These are phyloP conservation scores for Exophiala aquamarina DNA, from an alignment of 2,329 filamentous ascomycete genomes.

Conservation along the genomic window DNA sequence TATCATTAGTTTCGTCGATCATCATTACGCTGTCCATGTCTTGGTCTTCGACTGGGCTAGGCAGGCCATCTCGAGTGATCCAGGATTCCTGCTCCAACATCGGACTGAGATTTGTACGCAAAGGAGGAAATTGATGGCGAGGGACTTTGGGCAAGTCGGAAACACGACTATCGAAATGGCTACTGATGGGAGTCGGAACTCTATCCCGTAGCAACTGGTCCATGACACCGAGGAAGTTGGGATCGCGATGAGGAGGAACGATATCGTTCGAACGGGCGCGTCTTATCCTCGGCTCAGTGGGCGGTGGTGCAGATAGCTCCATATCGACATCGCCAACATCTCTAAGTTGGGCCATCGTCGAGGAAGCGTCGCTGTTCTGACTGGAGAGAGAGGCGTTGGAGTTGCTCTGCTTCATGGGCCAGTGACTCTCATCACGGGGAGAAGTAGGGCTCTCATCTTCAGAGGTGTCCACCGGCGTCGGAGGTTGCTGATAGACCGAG, in stretches of 20 bases:
- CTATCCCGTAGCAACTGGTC: slow-evolving; percentile 20
- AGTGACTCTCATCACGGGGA: slow-evolving; percentile 6
- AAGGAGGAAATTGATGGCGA: slow-evolving; percentile 23
- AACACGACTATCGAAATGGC: slow-evolving; percentile 24
- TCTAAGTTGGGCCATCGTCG: slow-evolving; percentile 5
- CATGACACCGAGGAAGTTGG: slow-evolving; percentile 13
- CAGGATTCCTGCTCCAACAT: slow-evolving; percentile 29
- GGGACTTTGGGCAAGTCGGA: slow-evolving; percentile 18
- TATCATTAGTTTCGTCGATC: slow-evolving; percentile 14
- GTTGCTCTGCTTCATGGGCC: slow-evolving; percentile 4
- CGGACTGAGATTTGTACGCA: slow-evolving; percentile 26
- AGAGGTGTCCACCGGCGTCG: slow-evolving; percentile 28
- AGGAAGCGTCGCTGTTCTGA: slow-evolving; percentile 15
- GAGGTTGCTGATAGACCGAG: slow-evolving; percentile 24
- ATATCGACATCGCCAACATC: slow-evolving; percentile 15
- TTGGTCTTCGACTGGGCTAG: slow-evolving; percentile 24
- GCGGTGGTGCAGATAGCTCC: slow-evolving; percentile 6
- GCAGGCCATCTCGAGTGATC: slow-evolving; percentile 23
- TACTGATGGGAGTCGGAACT: slow-evolving; percentile 26
- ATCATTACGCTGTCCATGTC: slow-evolving; percentile 23
- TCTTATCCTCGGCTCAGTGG: slow-evolving; percentile 12
- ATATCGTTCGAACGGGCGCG: slow-evolving; percentile 29
- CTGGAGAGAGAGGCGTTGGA: slow-evolving; percentile 6
- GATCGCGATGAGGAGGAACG: slow-evolving; percentile 19
- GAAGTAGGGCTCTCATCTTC: slow-evolving; percentile 22